Evolutionary conservation across 2,329 filamentous ascomycete species (phyloP).

Genomic region (Chrysosphaeria jannelii): DNA sequence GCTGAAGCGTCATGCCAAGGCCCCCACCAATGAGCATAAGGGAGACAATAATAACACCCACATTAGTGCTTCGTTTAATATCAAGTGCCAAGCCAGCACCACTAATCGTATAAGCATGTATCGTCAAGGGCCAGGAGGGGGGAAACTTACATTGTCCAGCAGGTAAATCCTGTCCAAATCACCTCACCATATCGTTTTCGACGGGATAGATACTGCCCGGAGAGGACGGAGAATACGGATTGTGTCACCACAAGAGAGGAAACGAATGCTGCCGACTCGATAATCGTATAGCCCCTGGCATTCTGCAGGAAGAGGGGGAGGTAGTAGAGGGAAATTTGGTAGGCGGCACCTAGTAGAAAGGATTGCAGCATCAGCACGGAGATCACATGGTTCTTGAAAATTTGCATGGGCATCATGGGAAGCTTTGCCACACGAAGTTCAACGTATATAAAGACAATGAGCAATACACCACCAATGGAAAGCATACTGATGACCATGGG

Average conservation of each 20-base stretch:
- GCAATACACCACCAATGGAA: conserved; percentile 2
- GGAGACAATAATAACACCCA: conserved; percentile 7
- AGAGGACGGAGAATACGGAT: conserved; percentile 7
- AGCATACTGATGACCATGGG: conserved; percentile 30
- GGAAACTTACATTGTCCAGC: conserved; percentile 12
- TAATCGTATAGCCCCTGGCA: conserved; percentile 6
- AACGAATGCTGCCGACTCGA: conserved; percentile 8
- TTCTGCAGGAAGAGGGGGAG: conserved; percentile 9
- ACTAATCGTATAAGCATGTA: too few relatives aligned
- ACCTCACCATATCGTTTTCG: conserved; percentile 7
- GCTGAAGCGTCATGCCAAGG: conserved; percentile 10
- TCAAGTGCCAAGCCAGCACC: conserved; percentile 9
- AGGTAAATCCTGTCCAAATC: conserved; percentile 8
- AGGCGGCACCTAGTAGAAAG: conserved; percentile 4
- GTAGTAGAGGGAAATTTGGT: conserved; percentile 4
- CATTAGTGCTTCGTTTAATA: conserved; percentile 6
- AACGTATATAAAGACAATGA: conserved; percentile 3
- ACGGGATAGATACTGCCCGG: conserved; percentile 8
- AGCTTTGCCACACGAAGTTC: conserved; percentile 3
- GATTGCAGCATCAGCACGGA: conserved; percentile 3
- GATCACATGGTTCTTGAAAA: conserved; percentile 3
- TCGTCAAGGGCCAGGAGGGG: too few relatives aligned
- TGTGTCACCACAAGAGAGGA: conserved; percentile 7
- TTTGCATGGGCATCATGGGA: conserved; percentile 5
- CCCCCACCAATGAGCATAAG: conserved; percentile 10